A percentile compares a stretch with the other conserved stretches of the same genome.
These are phyloP conservation scores for Alternaria tenuissima DNA, from an alignment of 2,329 filamentous ascomycete species.

Conservation along the genomic window DNA sequence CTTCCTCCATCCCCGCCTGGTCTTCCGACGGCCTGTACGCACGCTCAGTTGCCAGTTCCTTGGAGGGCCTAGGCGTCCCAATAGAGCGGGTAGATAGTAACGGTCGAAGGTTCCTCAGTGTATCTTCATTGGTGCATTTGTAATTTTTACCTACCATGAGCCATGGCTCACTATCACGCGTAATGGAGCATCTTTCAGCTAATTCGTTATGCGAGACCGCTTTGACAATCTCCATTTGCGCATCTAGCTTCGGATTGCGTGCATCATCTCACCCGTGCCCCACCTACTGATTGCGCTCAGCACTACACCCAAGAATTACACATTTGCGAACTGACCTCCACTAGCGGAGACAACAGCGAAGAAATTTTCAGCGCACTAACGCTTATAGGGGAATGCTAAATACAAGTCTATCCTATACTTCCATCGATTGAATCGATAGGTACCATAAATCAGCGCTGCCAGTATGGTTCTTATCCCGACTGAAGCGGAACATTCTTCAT, in stretches of 20 bases:
- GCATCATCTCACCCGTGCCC: background rate
- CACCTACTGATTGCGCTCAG: background rate
- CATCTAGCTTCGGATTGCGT: background rate
- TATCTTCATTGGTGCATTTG: constrained; percentile 16
- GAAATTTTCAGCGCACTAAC: background rate
- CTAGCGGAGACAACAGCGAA: background rate
- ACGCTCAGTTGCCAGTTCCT: constrained; percentile 11
- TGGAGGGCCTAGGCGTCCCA: background rate
- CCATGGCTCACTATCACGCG: background rate
- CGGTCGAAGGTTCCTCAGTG: background rate
- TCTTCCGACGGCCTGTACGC: constrained; percentile 8
- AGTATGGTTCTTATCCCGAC: constrained; percentile 2
- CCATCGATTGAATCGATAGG: background rate
- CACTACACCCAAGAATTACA: background rate
- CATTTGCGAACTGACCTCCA: background rate
- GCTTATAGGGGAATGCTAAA: background rate
- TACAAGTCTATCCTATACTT: background rate
- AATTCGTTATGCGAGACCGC: background rate
- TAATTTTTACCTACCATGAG: constrained; percentile 3
- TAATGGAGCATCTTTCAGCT: background rate
- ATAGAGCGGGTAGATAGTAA: background rate
- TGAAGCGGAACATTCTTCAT: constrained; percentile 12
- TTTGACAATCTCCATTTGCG: background rate
- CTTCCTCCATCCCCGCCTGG: background rate
- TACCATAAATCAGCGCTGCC: constrained; percentile 4